These are phyloP conservation scores for Auricularia sp. DNA, from an alignment of 768 basidiomycete species.

Conservation along the genomic window DNA sequence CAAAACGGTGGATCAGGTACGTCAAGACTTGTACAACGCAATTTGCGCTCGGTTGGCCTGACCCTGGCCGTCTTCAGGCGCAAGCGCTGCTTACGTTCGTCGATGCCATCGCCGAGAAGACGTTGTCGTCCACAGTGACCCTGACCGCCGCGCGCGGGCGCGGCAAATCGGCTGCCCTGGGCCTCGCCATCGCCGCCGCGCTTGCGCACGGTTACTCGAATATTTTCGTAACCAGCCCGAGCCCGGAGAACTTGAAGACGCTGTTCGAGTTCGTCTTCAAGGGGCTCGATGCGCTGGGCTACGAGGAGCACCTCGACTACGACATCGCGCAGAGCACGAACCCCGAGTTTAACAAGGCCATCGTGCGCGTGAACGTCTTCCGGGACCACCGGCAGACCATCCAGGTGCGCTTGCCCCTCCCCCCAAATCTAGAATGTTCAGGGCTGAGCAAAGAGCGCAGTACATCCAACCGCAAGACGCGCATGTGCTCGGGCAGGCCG, in stretches of 20 bases:
- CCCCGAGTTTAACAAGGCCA: conserved; percentile 87
- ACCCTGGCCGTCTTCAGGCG: conserved; percentile 24
- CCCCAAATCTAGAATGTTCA: conserved; percentile 9
- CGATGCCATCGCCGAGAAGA: conserved; percentile 88
- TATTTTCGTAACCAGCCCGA: conserved; percentile 95
- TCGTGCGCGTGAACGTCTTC: conserved; percentile 92
- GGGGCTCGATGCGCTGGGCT: conserved; percentile 86
- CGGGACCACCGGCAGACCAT: conserved; percentile 91
- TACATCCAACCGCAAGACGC: conserved; percentile 98
- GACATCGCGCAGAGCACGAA: conserved; percentile 94
- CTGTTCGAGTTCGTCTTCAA: conserved; percentile 98
- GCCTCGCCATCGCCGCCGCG: conserved; percentile 86
- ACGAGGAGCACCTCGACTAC: conserved; percentile 96
- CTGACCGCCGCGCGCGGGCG: conserved; percentile 91
- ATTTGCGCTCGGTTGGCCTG: background rate
- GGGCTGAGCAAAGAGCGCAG: conserved; percentile 29
- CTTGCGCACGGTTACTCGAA: conserved; percentile 92
- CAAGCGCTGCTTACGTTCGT: conserved; percentile 90
- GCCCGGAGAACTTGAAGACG: conserved; percentile 94
- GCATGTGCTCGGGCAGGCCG: conserved; percentile 94
- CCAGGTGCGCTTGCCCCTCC: conserved; percentile 43
- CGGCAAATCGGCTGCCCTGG: conserved; percentile 95
- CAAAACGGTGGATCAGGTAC: conserved; percentile 82
- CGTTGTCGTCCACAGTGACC: conserved; percentile 86
- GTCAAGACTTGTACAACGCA: conserved; percentile 5